A percentile compares a stretch with the other conserved stretches of the same genome.
Evolutionary conservation across 1,139 yeast species (phyloP).

Genomic region (Pichiaceae sp.): DNA sequence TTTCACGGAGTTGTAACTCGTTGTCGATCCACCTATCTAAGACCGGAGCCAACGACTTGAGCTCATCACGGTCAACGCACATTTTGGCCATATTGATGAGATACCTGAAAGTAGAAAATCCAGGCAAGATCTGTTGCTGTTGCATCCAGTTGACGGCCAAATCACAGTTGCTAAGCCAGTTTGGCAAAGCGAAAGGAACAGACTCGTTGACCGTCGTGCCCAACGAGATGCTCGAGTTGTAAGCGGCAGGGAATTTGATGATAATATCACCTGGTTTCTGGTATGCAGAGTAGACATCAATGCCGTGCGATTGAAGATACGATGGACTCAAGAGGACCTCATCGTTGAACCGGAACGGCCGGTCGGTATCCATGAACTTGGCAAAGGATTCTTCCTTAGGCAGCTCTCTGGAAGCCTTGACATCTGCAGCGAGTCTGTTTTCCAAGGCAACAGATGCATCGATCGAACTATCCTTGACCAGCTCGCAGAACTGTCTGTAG

Average conservation of each 20-base stretch:
- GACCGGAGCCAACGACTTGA: slow-evolving; percentile 26
- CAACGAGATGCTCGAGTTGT: slow-evolving; percentile 39
- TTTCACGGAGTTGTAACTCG: slow-evolving; percentile 36
- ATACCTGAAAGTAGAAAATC: slow-evolving; percentile 40
- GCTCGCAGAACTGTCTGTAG: slow-evolving; percentile 5
- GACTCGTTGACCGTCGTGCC: slow-evolving; percentile 52
- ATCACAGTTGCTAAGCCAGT: slow-evolving; percentile 46
- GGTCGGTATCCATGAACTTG: slow-evolving; percentile 6
- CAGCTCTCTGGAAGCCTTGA: slow-evolving; percentile 7
- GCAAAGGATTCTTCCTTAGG: slow-evolving; percentile 12
- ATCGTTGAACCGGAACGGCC: slow-evolving; percentile 22
- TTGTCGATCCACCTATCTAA: slow-evolving; percentile 26
- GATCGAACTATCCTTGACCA: slow-evolving; percentile 11
- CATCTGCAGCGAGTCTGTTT: slow-evolving; percentile 13
- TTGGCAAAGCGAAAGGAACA: slow-evolving; percentile 45
- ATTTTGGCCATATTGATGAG: slow-evolving; percentile 37
- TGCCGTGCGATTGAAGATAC: slow-evolving; percentile 36
- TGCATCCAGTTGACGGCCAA: slow-evolving; percentile 48
- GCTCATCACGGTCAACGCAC: slow-evolving; percentile 28
- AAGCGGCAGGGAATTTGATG: slow-evolving; percentile 48
- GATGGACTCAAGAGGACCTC: slow-evolving; percentile 43
- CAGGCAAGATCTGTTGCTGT: slow-evolving; percentile 41
- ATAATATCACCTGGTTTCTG: slow-evolving; percentile 58
- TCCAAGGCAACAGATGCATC: slow-evolving; percentile 15
- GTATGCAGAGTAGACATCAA: slow-evolving; percentile 34